phyloP scores from a whole-genome alignment of 106 monocot species.

The Alisma plantagoaquatica region DNA sequence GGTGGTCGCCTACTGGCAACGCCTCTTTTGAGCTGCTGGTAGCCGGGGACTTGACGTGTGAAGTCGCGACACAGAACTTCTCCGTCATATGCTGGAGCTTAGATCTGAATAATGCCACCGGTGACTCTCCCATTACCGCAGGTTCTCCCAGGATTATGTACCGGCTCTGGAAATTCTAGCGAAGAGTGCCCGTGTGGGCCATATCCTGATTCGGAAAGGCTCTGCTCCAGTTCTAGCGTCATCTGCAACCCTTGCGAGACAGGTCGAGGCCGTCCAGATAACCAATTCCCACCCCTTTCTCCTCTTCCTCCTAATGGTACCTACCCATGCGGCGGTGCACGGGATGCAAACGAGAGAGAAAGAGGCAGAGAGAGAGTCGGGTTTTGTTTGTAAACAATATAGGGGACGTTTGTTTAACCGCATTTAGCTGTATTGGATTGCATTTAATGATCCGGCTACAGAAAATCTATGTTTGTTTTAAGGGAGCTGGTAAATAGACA shows the following conservation, averaged over 20 bases:
- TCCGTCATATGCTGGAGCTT: slow-evolving; percentile 63
- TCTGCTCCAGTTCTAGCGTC: slow-evolving; percentile 45
- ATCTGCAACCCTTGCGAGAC: slow-evolving; percentile 41
- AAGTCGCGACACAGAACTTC: slow-evolving; percentile 33
- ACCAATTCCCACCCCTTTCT: background rate
- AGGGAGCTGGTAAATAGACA: too few species aligned
- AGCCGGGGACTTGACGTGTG: slow-evolving; percentile 77
- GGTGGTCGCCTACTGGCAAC: slow-evolving; percentile 11
- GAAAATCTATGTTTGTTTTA: too few species aligned
- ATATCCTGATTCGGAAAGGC: slow-evolving; percentile 22
- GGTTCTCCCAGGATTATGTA: slow-evolving; percentile 67
- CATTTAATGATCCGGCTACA: too few species aligned
- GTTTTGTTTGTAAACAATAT: too few species aligned
- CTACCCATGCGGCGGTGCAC: too few species aligned
- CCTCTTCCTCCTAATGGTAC: slow-evolving; percentile 7
- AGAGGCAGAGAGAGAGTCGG: too few species aligned
- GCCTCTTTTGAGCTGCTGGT: slow-evolving; percentile 40
- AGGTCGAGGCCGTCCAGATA: background rate
- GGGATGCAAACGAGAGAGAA: too few species aligned
- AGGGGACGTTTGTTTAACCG: too few species aligned
- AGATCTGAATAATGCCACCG: slow-evolving; percentile 3
- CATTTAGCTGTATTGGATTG: too few species aligned
- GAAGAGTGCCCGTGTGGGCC: slow-evolving; percentile 35
- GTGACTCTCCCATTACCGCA: slow-evolving; percentile 16
- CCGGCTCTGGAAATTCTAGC: background rate